Evolutionary conservation across 306 rosid genomes (phyloP).

Genomic region (Betula pendula): DNA sequence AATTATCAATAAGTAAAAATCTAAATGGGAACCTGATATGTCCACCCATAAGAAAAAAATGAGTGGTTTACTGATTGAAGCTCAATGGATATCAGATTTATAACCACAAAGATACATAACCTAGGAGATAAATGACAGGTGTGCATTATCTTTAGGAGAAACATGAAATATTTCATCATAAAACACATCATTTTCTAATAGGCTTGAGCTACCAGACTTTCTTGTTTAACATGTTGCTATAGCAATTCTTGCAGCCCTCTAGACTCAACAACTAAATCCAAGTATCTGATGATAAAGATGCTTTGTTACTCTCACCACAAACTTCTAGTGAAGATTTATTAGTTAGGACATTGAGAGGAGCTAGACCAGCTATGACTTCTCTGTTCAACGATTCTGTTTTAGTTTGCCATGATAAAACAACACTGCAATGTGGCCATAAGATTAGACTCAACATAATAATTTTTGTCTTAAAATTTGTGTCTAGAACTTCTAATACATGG

Average conservation of each 20-base stretch:
- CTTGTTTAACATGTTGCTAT: not conserved
- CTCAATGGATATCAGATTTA: not conserved
- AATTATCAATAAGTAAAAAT: not conserved
- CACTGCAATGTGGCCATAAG: not conserved
- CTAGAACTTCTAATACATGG: not conserved
- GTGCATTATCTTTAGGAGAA: not conserved
- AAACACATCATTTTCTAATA: not conserved
- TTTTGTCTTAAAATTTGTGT: not conserved
- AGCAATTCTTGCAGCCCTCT: not conserved
- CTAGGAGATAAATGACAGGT: not conserved
- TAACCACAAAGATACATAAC: not conserved
- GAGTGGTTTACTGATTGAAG: not conserved
- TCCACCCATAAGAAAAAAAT: not conserved
- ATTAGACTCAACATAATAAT: too few relatives aligned
- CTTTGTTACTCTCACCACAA: too few relatives aligned
- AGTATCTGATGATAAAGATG: not conserved
- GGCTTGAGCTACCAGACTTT: not conserved
- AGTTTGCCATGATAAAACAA: not conserved
- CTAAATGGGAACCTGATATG: not conserved
- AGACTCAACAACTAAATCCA: not conserved
- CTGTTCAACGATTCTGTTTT: too few relatives aligned
- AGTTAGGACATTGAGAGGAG: too few relatives aligned
- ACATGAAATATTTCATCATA: not conserved
- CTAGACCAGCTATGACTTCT: not conserved
- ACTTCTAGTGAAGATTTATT: too few relatives aligned